Evolutionary conservation across 805 yeast species (phyloP).

Genomic region (Myxozyma neglecta): DNA sequence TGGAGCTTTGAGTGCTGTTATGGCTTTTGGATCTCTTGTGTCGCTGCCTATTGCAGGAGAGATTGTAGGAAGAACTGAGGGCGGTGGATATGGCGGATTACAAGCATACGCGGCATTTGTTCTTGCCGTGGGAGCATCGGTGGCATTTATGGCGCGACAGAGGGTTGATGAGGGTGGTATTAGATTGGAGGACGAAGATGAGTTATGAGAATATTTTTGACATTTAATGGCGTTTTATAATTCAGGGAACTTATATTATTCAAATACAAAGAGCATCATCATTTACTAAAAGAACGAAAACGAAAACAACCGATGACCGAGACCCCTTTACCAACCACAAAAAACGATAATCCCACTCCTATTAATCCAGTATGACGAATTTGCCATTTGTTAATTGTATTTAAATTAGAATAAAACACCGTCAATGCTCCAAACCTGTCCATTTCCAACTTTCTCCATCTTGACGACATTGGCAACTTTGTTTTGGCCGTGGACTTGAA

Average conservation of each 20-base stretch:
- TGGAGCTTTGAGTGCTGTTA: slow-evolving; percentile 59
- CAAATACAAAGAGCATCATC: neutral
- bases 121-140: slow-evolving; percentile 11
- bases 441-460: slow-evolving; percentile 35
- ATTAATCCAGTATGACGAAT: neutral
- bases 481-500: slow-evolving; percentile 21
- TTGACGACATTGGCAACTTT: slow-evolving; percentile 30
- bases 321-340: neutral
- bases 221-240: neutral
- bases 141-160: slow-evolving; percentile 33
- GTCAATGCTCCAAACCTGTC: slow-evolving; percentile 37
- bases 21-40: slow-evolving; percentile 50
- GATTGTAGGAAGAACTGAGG: slow-evolving; percentile 6
- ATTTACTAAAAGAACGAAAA: neutral
- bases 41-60: slow-evolving; percentile 40
- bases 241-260: neutral
- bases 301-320: neutral
- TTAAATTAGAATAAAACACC: slow-evolving; percentile 9
- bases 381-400: neutral
- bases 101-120: slow-evolving; percentile 26
- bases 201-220: neutral
- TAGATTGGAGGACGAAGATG: slow-evolving; percentile 4
- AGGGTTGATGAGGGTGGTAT: neutral
- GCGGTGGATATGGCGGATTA: slow-evolving; percentile 12
- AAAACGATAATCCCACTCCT: neutral